phyloP scores from a whole-genome alignment of 768 basidiomycete species.

The Russula griseocarnosa region DNA sequence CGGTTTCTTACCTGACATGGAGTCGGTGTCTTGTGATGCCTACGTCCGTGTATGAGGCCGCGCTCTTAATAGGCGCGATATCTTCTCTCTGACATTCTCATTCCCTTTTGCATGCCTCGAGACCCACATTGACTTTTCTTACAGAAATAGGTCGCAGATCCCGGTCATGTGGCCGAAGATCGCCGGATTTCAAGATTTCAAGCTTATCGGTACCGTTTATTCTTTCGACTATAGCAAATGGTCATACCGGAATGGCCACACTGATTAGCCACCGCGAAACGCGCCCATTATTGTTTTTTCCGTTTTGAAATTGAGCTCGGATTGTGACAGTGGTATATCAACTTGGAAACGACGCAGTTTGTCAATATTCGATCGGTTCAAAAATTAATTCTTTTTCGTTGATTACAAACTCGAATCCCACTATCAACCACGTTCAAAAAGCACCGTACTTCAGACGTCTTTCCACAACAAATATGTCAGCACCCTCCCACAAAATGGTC shows the following conservation, averaged over 20 bases:
- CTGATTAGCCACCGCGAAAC: neutral
- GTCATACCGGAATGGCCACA: neutral
- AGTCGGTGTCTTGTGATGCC: slow-evolving; percentile 16
- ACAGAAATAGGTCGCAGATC: slow-evolving; percentile 10
- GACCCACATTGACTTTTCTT: neutral
- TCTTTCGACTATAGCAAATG: neutral
- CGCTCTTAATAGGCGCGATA: slow-evolving; percentile 11
- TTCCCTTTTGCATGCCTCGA: neutral
- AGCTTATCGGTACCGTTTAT: neutral
- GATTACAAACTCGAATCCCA: neutral
- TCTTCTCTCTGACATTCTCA: slow-evolving; percentile 24
- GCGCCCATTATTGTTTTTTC: neutral
- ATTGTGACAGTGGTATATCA: neutral
- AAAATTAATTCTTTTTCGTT: neutral
- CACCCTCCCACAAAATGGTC: slow-evolving; percentile 29
- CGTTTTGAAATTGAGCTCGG: neutral
- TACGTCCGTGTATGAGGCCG: slow-evolving; percentile 19
- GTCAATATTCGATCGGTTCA: neutral
- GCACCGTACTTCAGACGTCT: neutral
- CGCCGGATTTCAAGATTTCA: neutral
- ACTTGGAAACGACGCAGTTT: neutral
- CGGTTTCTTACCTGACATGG: slow-evolving; percentile 16
- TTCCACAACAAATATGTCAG: neutral
- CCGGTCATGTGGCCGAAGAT: neutral
- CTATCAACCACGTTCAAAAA: slow-evolving; percentile 1